Evolutionary conservation across 768 basidiomycete species (phyloP).

Genomic region (Leccinum rimulosum): DNA sequence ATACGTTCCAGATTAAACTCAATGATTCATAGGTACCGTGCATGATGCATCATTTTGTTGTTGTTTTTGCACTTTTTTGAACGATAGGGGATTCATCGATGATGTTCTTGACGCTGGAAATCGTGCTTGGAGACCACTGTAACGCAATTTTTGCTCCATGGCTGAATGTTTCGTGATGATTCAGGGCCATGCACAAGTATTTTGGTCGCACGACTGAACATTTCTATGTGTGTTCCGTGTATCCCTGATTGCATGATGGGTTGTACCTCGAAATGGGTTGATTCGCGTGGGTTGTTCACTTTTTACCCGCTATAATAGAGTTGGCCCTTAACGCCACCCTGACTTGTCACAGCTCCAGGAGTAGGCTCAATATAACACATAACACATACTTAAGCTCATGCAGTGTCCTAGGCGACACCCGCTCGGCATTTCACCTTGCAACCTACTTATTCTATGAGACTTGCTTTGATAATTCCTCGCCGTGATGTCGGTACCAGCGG

Average conservation of each 20-base stretch:
- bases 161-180: not conserved
- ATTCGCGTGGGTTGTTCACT: not conserved
- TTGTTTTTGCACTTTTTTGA: not conserved
- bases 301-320: not conserved
- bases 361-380: not conserved
- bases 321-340: not conserved
- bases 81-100: not conserved
- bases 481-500: not conserved
- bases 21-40: slow-evolving; percentile 41
- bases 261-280: not conserved
- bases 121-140: too few relatives aligned
- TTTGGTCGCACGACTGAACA: not conserved
- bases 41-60: not conserved
- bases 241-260: not conserved
- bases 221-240: not conserved
- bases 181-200: not conserved
- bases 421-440: not conserved
- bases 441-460: not conserved
- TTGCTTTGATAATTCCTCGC: not conserved
- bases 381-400: not conserved
- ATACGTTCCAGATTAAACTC: slow-evolving; percentile 70
- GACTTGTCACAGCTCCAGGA: not conserved
- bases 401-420: not conserved
- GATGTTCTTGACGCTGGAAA: not conserved
- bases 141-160: not conserved